phyloP scores from a whole-genome alignment of 352 stramenopile species.

The Phytophthora palmivora region DNA sequence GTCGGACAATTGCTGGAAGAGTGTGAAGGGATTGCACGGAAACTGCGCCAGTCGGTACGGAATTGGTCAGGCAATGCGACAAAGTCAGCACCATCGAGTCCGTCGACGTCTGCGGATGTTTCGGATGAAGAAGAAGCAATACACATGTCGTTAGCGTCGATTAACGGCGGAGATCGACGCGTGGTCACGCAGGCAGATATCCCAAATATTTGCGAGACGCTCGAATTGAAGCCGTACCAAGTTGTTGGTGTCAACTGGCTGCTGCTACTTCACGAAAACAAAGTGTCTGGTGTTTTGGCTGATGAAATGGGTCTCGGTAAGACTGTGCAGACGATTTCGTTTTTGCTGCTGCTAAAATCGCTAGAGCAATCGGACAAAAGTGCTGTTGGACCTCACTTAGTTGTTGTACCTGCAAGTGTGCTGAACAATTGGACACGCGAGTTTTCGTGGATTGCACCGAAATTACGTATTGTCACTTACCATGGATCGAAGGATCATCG shows the following conservation, averaged over 20 bases:
- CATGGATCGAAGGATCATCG: slow-evolving; percentile 76
- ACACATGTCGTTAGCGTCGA: slow-evolving; percentile 70
- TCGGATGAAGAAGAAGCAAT: slow-evolving; percentile 58
- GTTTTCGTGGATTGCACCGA: slow-evolving; percentile 92
- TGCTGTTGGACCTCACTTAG: slow-evolving; percentile 79
- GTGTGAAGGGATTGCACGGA: slow-evolving; percentile 67
- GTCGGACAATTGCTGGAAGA: slow-evolving; percentile 71
- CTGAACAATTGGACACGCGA: slow-evolving; percentile 95
- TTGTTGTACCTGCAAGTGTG: slow-evolving; percentile 94
- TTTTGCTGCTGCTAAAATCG: slow-evolving; percentile 69
- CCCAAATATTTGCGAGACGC: slow-evolving; percentile 64
- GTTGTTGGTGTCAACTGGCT: slow-evolving; percentile 88
- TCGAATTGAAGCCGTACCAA: slow-evolving; percentile 89
- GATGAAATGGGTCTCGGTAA: slow-evolving; percentile 96
- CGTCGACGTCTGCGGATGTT: slow-evolving; percentile 35
- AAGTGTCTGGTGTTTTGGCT: slow-evolving; percentile 77
- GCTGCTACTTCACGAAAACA: slow-evolving; percentile 78
- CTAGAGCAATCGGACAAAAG: slow-evolving; percentile 37
- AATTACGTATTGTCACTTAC: slow-evolving; percentile 89
- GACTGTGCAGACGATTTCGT: slow-evolving; percentile 88
- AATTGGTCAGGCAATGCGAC: slow-evolving; percentile 60
- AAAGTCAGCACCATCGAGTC: slow-evolving; percentile 33
- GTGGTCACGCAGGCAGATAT: slow-evolving; percentile 80
- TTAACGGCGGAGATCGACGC: slow-evolving; percentile 43
- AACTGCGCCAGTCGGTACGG: slow-evolving; percentile 65